Evolutionary conservation across 257 asterid species (phyloP).

Genomic region (Mentha longifolia): DNA sequence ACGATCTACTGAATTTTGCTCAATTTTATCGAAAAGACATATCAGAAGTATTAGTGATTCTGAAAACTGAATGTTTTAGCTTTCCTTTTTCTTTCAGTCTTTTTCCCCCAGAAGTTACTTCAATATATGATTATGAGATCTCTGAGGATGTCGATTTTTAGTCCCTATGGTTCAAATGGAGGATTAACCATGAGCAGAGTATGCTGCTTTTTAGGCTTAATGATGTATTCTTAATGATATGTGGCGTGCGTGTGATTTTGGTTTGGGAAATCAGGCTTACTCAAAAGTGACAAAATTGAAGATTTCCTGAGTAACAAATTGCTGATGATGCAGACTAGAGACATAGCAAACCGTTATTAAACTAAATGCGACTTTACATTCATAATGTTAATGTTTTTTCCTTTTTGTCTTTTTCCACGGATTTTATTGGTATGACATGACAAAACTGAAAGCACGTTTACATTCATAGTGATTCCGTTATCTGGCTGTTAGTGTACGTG

Average conservation of each 20-base stretch:
- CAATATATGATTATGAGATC: neutral
- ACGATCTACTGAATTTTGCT: neutral
- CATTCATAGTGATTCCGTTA: neutral
- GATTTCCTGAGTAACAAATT: neutral
- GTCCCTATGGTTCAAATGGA: constrained; percentile 15
- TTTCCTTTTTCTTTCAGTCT: neutral
- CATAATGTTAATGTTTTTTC: constrained; percentile 3
- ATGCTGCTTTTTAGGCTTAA: neutral
- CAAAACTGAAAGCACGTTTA: neutral
- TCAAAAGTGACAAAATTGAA: too few species aligned
- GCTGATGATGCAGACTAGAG: neutral
- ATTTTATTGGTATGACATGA: neutral
- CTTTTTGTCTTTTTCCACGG: neutral
- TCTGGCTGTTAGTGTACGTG: neutral
- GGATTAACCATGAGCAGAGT: neutral
- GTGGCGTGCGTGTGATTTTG: constrained; percentile 12
- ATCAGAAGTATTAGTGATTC: neutral
- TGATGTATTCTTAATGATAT: neutral
- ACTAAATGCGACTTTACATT: neutral
- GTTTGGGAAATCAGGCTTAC: too few species aligned
- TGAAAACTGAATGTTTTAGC: neutral
- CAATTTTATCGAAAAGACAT: neutral
- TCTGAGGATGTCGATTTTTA: constrained; percentile 1
- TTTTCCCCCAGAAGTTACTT: neutral
- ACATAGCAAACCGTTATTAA: neutral